Base-by-base conservation (phyloP, 176 grass and related monocot genomes). In the Chrysopogon serrulatus region DNA sequence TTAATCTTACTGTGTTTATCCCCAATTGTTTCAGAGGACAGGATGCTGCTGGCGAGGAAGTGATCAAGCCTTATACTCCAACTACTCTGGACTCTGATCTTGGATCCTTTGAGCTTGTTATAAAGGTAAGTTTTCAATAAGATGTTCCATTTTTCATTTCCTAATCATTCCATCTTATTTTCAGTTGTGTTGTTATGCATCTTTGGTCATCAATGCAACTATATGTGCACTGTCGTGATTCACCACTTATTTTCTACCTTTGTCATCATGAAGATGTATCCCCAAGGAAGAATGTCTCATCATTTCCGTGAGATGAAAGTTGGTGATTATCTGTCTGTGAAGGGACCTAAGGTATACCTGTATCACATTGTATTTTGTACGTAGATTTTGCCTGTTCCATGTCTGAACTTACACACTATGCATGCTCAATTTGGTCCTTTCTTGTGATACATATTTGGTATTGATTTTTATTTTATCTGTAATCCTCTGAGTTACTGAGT, bases 241-340 rank as follows among this genome's bases (percentile, higher is more conserved):
- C 49, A 81, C 41, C 9, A 35, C 42, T 74, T 63, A 9, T 79
- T 66, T 70, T 64, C 44, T 54, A 56, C 26, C 8, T 17, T 68
- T 84, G 33, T 32, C 51, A 54, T 53, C 53, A 41, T 83, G 33
- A 35, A 98, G 96, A 98, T 98, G 93, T 95, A 98, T 77, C 92
- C 90, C 72, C 91, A 98, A 95, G 96, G 96, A 86, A 98, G 96
- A 88, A 98, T 93, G 96, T 98, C 93, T 59, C 96, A 98, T 88
- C 96, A 98, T 93, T 95, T 98, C 14, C 93, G 93, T 27, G 93
- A 93, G 86, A 92, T 98, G 91, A 87, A 92, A 79, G 89, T 92
- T 60, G 93, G 93, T 59, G 96, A 93, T 73, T 95, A 92, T 64
- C 19, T 98, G 33, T 92, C 93, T 80, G 91, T 92, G 23, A 98